phyloP scores from a whole-genome alignment of 768 basidiomycete species.

The Strobilomyces dryophilus region DNA sequence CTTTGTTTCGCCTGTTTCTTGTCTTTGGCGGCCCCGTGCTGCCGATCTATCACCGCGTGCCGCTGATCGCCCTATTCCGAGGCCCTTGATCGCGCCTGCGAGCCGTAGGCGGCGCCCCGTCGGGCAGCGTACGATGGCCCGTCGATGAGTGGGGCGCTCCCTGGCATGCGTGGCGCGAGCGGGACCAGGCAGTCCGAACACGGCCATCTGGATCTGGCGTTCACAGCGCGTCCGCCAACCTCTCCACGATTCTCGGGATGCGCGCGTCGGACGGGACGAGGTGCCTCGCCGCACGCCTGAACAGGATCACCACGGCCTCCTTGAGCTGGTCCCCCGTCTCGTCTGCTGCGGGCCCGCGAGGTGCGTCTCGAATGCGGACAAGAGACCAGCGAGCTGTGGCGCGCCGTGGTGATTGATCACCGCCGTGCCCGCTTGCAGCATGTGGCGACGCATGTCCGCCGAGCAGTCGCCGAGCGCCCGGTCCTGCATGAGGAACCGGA shows the following conservation, averaged over 20 bases:
- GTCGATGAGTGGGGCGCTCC: constrained; percentile 56
- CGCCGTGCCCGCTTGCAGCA: constrained; percentile 80
- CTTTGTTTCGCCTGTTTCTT: constrained; percentile 84
- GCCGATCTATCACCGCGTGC: constrained; percentile 67
- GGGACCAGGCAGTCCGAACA: constrained; percentile 94
- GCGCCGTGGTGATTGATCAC: constrained; percentile 84
- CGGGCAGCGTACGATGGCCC: constrained; percentile 83
- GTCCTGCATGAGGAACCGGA: constrained; percentile 81
- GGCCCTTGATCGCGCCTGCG: constrained; percentile 89
- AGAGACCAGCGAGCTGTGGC: constrained; percentile 63
- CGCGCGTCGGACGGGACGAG: constrained; percentile 73
- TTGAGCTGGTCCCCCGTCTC: constrained; percentile 86
- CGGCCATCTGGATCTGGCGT: constrained; percentile 97
- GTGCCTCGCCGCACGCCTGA: constrained; percentile 89
- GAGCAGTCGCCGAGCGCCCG: constrained; percentile 85
- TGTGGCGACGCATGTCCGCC: constrained; percentile 75
- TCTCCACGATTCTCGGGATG: constrained; percentile 76
- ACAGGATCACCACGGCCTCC: constrained; percentile 91
- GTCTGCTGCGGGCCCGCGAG: constrained; percentile 50
- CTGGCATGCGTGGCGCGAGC: constrained; percentile 67
- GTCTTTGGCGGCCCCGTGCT: constrained; percentile 77
- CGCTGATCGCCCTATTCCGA: constrained; percentile 85
- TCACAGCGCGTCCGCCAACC: constrained; percentile 83
- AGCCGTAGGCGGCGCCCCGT: constrained; percentile 96
- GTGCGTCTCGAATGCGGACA: constrained; percentile 77